Conservation (phyloP, 23 red algal species). For the Gracilaria vermiculophylla region DNA sequence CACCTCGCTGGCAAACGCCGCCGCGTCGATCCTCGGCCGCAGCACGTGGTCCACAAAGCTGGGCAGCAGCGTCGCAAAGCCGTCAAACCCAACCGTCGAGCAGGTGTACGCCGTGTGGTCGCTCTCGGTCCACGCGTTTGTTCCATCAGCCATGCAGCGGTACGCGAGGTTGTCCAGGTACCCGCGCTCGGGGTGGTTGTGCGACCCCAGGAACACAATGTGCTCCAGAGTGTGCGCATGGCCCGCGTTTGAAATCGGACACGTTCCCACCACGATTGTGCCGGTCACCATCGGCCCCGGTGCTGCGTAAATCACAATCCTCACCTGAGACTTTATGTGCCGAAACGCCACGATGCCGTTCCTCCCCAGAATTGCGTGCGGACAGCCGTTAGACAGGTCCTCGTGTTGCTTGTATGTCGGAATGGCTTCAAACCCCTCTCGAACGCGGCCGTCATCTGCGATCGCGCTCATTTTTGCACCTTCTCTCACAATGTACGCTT, state of each 20-base stretch:
- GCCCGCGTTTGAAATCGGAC: conserved; percentile 75
- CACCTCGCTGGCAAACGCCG: conserved; percentile 85
- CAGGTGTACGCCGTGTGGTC: conserved; percentile 95
- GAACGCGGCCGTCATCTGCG: background rate
- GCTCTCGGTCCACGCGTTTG: conserved; percentile 93
- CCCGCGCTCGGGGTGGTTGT: conserved; percentile 76
- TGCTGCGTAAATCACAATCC: conserved; percentile 60
- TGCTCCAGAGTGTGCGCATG: conserved; percentile 94
- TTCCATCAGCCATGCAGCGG: conserved; percentile 79
- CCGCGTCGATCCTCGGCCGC: conserved; percentile 65
- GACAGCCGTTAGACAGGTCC: background rate
- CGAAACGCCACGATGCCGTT: conserved; percentile 50
- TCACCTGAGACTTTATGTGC: conserved; percentile 40
- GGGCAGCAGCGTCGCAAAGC: conserved; percentile 79
- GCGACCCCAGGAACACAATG: conserved; percentile 92
- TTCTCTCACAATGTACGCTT: background rate
- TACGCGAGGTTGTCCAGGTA: conserved; percentile 88
- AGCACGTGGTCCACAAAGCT: conserved; percentile 87
- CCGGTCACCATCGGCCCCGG: conserved; percentile 72
- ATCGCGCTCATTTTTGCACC: background rate
- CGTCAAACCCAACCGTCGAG: conserved; percentile 79
- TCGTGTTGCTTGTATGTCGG: background rate
- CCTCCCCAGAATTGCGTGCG: conserved; percentile 5
- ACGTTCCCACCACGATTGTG: conserved; percentile 62
- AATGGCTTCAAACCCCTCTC: conserved; percentile 11